Conservation (phyloP, 768 basidiomycete species). For the Tricholoma sp. region DNA sequence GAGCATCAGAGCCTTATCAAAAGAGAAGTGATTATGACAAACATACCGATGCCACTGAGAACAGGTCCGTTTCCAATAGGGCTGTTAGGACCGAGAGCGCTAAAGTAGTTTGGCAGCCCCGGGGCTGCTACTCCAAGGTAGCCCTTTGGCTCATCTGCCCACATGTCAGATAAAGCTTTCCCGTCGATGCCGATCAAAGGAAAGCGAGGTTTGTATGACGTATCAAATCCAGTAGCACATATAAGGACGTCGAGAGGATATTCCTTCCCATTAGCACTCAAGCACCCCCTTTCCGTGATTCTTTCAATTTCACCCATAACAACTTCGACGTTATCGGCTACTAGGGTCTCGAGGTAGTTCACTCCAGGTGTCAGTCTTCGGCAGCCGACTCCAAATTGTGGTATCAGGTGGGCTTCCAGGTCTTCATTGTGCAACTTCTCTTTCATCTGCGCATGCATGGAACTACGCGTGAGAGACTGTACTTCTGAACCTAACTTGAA, state of each 20-base stretch:
- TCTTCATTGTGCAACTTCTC: constrained; percentile 33
- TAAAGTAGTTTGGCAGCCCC: constrained; percentile 31
- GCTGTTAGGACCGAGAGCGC: constrained; percentile 27
- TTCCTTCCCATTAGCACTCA: constrained; percentile 23
- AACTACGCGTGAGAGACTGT: constrained; percentile 23
- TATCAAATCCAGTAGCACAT: constrained; percentile 35
- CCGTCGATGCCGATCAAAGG: constrained; percentile 23
- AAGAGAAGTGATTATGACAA: not conserved
- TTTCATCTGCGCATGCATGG: constrained; percentile 33
- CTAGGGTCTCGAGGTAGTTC: constrained; percentile 28
- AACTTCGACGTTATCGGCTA: constrained; percentile 25
- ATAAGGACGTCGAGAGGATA: constrained; percentile 28
- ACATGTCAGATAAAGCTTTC: constrained; percentile 23
- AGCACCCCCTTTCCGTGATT: constrained; percentile 23
- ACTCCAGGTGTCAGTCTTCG: constrained; percentile 29
- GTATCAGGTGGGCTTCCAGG: constrained; percentile 36
- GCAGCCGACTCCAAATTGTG: constrained; percentile 30
- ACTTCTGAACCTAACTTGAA: constrained; percentile 26
- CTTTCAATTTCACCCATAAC: constrained; percentile 23
- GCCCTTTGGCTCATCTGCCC: constrained; percentile 24
- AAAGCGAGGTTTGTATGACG: constrained; percentile 28
- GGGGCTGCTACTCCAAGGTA: constrained; percentile 12
- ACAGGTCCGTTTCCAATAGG: constrained; percentile 31
- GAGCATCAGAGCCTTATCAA: not conserved
- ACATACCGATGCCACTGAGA: constrained; percentile 24